phyloP scores from a whole-genome alignment of 2,329 filamentous ascomycete species.

The Parastagonospora avenae region DNA sequence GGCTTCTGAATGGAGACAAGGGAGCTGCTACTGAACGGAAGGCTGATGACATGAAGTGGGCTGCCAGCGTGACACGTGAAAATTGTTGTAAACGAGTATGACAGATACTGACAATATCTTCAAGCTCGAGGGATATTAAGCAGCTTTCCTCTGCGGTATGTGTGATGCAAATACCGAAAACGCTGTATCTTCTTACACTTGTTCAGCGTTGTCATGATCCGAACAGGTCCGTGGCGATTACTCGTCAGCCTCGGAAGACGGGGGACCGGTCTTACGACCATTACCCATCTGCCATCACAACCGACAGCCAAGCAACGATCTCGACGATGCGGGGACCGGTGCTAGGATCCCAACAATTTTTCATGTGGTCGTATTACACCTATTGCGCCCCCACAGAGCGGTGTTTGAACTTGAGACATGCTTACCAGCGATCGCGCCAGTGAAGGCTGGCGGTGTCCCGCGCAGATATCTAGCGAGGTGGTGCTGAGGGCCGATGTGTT shows the following conservation, averaged over 20 bases:
- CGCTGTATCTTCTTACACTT: neutral
- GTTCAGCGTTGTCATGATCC: neutral
- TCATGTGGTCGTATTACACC: constrained; percentile 18
- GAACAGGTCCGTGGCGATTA: constrained; percentile 27
- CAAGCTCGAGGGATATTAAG: neutral
- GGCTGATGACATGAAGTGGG: constrained; percentile 25
- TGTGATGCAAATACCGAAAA: too few species aligned
- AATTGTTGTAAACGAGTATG: neutral
- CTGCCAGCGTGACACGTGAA: constrained; percentile 10
- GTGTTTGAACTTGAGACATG: constrained; percentile 25
- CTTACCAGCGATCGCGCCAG: constrained; percentile 3
- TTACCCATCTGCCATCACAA: constrained; percentile 31
- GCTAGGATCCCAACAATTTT: constrained; percentile 27
- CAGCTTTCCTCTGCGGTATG: too few species aligned
- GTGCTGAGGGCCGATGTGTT: constrained; percentile 8
- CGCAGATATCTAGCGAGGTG: constrained; percentile 9
- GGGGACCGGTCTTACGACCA: constrained; percentile 39
- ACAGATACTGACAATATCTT: neutral
- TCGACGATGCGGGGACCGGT: constrained; percentile 18
- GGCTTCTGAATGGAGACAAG: constrained; percentile 4
- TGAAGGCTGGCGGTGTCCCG: constrained; percentile 11
- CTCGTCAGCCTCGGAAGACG: constrained; percentile 37
- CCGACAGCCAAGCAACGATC: constrained; percentile 20
- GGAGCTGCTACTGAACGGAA: constrained; percentile 12
- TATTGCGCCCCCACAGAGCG: constrained; percentile 9